A percentile compares a stretch with the other conserved stretches of the same genome.
phyloP scores from a whole-genome alignment of 2,329 filamentous ascomycete genomes.

The Pseudogymnoascus sp. region DNA sequence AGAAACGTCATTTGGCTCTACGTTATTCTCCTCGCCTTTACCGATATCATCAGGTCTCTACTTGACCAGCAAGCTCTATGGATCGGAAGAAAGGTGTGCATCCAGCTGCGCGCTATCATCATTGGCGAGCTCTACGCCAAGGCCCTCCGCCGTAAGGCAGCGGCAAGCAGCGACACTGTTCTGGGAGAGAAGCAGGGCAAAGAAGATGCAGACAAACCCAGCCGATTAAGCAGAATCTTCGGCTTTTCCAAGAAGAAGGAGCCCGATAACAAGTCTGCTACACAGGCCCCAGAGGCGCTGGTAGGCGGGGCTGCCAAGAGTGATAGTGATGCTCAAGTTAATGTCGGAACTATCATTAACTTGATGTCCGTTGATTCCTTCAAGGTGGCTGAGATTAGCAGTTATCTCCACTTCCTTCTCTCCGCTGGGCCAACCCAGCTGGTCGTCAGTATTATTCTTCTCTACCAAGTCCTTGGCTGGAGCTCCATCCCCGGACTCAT shows the following conservation, averaged over 20 bases:
- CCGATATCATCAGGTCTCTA: constrained; percentile 73
- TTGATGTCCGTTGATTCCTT: constrained; percentile 99
- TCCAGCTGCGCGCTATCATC: constrained; percentile 86
- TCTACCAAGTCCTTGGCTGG: constrained; percentile 84
- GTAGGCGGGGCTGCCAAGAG: constrained; percentile 31
- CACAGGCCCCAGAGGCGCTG: constrained; percentile 29
- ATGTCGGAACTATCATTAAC: constrained; percentile 97
- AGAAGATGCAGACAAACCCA: constrained; percentile 37
- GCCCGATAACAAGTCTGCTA: constrained; percentile 35
- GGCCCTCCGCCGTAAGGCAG: constrained; percentile 81
- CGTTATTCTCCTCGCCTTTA: constrained; percentile 79
- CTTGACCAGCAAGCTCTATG: constrained; percentile 81
- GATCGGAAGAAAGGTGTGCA: constrained; percentile 90
- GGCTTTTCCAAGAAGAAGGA: constrained; percentile 50
- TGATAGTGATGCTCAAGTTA: constrained; percentile 65
- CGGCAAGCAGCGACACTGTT: constrained; percentile 66
- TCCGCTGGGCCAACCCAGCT: constrained; percentile 86
- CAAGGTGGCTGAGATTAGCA: constrained; percentile 91
- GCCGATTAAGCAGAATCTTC: constrained; percentile 46
- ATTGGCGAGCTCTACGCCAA: constrained; percentile 98
- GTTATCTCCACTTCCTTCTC: constrained; percentile 94
- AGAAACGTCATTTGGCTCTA: constrained; percentile 91
- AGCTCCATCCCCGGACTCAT: constrained; percentile 90
- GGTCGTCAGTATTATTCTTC: constrained; percentile 66
- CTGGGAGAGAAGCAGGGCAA: constrained; percentile 50